These are phyloP conservation scores for Mycena rosella DNA, from an alignment of 768 basidiomycete species.

Conservation along the genomic window DNA sequence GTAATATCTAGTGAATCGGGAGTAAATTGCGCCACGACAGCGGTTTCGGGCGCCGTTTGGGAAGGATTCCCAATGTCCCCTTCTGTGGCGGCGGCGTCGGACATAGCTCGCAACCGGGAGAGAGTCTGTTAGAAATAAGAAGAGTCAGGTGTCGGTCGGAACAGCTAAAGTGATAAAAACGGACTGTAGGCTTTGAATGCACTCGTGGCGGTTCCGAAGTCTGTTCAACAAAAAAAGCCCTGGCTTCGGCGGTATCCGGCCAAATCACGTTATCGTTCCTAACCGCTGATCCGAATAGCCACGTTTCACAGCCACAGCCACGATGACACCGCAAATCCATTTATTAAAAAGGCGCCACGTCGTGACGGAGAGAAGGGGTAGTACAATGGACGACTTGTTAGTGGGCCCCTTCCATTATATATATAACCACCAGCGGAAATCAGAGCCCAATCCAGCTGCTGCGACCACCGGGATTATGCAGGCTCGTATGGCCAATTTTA, in stretches of 20 bases:
- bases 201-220: too few species aligned
- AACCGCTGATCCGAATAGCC: too few species aligned
- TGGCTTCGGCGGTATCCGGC: too few species aligned
- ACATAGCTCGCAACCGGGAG: slow-evolving; percentile 15
- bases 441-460: slow-evolving; percentile 94
- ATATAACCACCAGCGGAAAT: slow-evolving; percentile 27
- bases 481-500: slow-evolving; percentile 93
- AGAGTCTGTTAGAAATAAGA: slow-evolving; percentile 16
- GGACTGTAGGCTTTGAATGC: too few species aligned
- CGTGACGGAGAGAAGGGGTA: neutral
- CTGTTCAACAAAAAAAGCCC: too few species aligned
- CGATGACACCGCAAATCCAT: too few species aligned
- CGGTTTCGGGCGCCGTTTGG: neutral
- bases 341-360: too few species aligned
- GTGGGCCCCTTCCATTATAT: neutral
- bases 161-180: slow-evolving; percentile 9
- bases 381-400: neutral
- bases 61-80: slow-evolving; percentile 12
- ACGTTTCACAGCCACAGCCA: too few species aligned
- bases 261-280: too few species aligned
- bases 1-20: slow-evolving; percentile 16
- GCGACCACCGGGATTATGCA: slow-evolving; percentile 92
- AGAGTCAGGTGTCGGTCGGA: slow-evolving; percentile 18
- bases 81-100: slow-evolving; percentile 8
- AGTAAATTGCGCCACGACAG: slow-evolving; percentile 12